Evolutionary conservation across 75 land plant genomes (phyloP), one percentile per base, ranked within the genome.

Genomic region (Cryptomeria japonica): DNA sequence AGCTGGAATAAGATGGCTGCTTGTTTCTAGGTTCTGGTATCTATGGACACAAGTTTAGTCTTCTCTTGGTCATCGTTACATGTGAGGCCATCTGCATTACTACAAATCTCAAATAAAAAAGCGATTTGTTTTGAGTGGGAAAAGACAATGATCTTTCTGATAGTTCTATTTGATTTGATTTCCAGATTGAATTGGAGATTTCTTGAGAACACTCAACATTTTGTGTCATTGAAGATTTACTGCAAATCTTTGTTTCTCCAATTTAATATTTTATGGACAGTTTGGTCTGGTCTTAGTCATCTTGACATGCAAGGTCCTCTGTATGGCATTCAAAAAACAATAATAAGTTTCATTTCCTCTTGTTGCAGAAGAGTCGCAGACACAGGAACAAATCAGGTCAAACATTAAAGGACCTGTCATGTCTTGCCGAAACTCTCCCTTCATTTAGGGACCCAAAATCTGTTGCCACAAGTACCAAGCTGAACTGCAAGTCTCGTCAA

Each of bases 401-500:
- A 51, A 78, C 90, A 2, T 77, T 89, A 84, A 85, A 86, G 72
- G 88, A 90, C 51, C 86, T 90, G 25, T 90, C 91, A 32, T 90
- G 88, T 15, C 88, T 90, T 42, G 72, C 79, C 15, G 91, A 90
- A 72, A 86, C 86, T 73, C 88, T 90, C 56, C 91, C 91, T 18
- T 19, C 73, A 3, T 25, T 90, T 58, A 70, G 47, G 16, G 41
- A 75, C 16, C 83, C 79, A 79, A 76, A 73, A 53, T 61, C 85
- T 34, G 87, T 83, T 89, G 2, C 70, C 34, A 31, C 68, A 9
- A 86, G 31, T 37, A 80, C 82, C 68, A 89, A 84, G 41, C 42
- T 90, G 82, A 86, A 77, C 86, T 86, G 90, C 85, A 90, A 90
- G 86, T 83, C 90, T 10, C 91, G 86, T 25, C 91, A 90, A 86